Base-by-base conservation (phyloP, 257 asterid genomes). In the Eustoma russellianum region DNA sequence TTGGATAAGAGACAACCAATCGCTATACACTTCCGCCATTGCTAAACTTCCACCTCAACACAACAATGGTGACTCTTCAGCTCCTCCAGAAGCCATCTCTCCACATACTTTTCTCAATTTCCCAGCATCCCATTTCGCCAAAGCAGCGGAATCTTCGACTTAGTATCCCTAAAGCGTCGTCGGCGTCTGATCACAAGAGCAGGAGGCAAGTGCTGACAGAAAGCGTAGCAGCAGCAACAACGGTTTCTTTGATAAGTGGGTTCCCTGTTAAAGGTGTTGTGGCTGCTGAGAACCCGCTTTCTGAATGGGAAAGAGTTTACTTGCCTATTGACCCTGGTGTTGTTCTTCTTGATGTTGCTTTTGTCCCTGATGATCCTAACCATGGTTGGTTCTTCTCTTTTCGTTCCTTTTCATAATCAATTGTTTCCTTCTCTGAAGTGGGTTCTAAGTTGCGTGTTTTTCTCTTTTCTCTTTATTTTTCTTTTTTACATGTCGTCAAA, bases 261-360 rank as follows among this genome's bases (percentile, higher is more conserved):
- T 18, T 55, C 13, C 44, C 50, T 7, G 35, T 14, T 9, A 33
- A 50, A 5, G 35, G 24, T 45, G 70, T 53, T 13, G 38, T 59
- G 55, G 87, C 88, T 6, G 94, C 68, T 47, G 91, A 85, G 7
- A 77, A 74, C 7, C 65, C 67, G 38, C 83, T 86, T 10, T 86
- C 97, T 6, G 95, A 81, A 72, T 88, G 97, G 97, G 95, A 83
- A 57, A 78, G 94, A 70, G 89, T 85, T 66, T 81, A 66, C 77
- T 74, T 89, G 19, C 95, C 97, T 16, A 81, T 89, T 65, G 88
- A 89, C 59, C 94, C 97, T 12, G 95, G 96, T 33, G 91, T 89
- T 14, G 95, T 86, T 56, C 95, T 86, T 56, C 84, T 83, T 57
- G 97, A 83, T 73, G 81, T 86, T 53, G 83, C 89, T 16, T 89